Conservation (phyloP, 1,284 basidiomycete genomes). For the Trichosporon sp. region DNA sequence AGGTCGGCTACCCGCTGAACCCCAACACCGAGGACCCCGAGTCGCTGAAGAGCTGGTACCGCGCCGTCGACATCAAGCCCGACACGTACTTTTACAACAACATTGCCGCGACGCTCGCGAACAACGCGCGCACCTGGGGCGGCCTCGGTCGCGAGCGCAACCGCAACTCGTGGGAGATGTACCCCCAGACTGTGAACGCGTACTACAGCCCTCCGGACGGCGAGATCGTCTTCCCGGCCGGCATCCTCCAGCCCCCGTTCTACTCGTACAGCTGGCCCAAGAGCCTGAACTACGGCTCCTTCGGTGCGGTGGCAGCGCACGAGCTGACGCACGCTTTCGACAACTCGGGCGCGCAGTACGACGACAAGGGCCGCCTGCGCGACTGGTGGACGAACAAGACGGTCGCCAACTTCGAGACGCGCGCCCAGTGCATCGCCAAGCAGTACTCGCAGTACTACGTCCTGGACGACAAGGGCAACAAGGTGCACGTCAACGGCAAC, state of each 20-base stretch:
- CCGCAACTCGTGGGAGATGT: slow-evolving; percentile 72
- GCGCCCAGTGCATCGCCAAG: slow-evolving; percentile 81
- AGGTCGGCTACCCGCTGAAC: slow-evolving; percentile 70
- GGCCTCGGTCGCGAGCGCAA: slow-evolving; percentile 74
- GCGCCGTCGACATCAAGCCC: slow-evolving; percentile 66
- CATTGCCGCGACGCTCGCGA: slow-evolving; percentile 44
- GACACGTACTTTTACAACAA: slow-evolving; percentile 81
- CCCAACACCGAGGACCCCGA: slow-evolving; percentile 76
- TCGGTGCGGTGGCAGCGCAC: slow-evolving; percentile 85
- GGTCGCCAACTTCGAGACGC: slow-evolving; percentile 76
- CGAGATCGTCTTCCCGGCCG: slow-evolving; percentile 95
- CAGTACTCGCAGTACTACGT: slow-evolving; percentile 86
- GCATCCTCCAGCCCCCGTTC: slow-evolving; percentile 90
- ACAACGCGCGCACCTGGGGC: slow-evolving; percentile 66
- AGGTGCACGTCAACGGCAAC: slow-evolving; percentile 81
- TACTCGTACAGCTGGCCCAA: slow-evolving; percentile 78
- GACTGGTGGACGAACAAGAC: slow-evolving; percentile 80
- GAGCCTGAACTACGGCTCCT: slow-evolving; percentile 89
- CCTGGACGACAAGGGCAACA: slow-evolving; percentile 79
- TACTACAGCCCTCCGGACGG: slow-evolving; percentile 52
- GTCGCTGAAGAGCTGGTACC: slow-evolving; percentile 76
- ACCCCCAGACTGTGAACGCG: slow-evolving; percentile 55
- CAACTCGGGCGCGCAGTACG: slow-evolving; percentile 70
- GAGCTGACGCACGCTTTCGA: slow-evolving; percentile 93
- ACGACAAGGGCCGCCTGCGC: slow-evolving; percentile 62